Percentiles rank a stretch among this genome's conserved stretches.
Conservation (phyloP, 2,329 filamentous ascomycete genomes). For the Fusarium coicis region DNA sequence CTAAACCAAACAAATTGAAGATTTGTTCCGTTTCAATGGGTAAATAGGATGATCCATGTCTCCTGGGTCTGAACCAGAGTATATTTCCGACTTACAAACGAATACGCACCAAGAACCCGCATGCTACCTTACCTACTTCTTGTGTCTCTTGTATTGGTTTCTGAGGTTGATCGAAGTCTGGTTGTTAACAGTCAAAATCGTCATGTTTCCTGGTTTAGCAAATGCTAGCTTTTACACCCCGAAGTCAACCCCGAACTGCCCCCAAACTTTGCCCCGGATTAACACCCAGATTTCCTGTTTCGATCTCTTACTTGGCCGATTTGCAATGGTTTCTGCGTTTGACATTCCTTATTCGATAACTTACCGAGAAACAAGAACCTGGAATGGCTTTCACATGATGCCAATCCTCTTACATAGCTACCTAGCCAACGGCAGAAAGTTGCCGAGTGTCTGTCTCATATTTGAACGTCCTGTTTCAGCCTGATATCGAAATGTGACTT, state of each 20-base stretch:
- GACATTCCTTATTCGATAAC: not conserved
- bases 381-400: not conserved
- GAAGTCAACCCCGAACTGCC: not conserved
- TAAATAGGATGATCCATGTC: accelerated
- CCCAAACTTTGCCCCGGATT: not conserved
- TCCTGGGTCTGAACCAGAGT: not conserved
- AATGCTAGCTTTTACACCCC: not conserved
- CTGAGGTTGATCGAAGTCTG: not conserved
- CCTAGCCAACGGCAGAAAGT: not conserved
- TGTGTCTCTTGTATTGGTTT: not conserved
- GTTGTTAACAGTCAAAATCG: not conserved
- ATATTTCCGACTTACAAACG: not conserved
- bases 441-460: not conserved
- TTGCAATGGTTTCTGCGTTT: accelerated
- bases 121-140: not conserved
- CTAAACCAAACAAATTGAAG: too few species aligned
- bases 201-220: not conserved
- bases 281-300: not conserved
- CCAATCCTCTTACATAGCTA: not conserved
- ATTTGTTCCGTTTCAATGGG: not conserved
- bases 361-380: not conserved
- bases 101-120: not conserved
- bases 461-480: not conserved
- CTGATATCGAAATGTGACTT: not conserved
- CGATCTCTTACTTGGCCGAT: not conserved